Conservation (phyloP, 2,329 filamentous ascomycete species). For the Clonostachys sp. region DNA sequence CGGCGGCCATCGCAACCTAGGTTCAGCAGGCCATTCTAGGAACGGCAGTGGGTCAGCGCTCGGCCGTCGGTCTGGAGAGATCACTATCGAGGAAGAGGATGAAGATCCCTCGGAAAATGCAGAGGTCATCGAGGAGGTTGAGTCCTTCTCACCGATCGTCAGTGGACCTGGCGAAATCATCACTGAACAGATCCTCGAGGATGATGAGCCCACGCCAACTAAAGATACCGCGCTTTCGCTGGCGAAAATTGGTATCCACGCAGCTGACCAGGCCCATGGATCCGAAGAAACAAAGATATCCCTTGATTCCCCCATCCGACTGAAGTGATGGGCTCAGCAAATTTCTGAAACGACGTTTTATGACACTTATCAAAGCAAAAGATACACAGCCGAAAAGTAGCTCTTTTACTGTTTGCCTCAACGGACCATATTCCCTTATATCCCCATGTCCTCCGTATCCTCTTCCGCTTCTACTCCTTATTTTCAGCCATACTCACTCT, state of each 20-base stretch:
- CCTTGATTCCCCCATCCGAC: background rate
- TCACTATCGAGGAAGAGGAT: conserved; percentile 66
- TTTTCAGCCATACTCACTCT: too few species aligned
- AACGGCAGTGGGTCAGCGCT: conserved; percentile 59
- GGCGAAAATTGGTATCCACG: background rate
- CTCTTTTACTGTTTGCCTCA: background rate
- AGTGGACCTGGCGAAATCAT: conserved; percentile 35
- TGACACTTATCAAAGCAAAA: background rate
- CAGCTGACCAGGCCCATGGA: background rate
- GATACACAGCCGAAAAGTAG: background rate
- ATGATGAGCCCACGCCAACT: conserved; percentile 20
- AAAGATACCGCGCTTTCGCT: background rate
- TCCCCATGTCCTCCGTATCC: too few species aligned
- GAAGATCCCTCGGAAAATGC: conserved; percentile 41
- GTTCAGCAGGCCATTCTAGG: conserved; percentile 40
- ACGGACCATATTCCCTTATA: too few species aligned
- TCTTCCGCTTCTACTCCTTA: too few species aligned
- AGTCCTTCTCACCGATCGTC: conserved; percentile 50
- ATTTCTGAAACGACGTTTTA: background rate
- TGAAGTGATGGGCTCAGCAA: too few species aligned
- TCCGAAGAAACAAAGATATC: background rate
- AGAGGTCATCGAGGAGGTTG: conserved; percentile 52
- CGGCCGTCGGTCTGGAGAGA: conserved; percentile 67
- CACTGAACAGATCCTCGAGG: conserved; percentile 42
- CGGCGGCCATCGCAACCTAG: conserved; percentile 22